Base-by-base conservation (phyloP, 164 flowering plant genomes). In the Annona cherimola region DNA sequence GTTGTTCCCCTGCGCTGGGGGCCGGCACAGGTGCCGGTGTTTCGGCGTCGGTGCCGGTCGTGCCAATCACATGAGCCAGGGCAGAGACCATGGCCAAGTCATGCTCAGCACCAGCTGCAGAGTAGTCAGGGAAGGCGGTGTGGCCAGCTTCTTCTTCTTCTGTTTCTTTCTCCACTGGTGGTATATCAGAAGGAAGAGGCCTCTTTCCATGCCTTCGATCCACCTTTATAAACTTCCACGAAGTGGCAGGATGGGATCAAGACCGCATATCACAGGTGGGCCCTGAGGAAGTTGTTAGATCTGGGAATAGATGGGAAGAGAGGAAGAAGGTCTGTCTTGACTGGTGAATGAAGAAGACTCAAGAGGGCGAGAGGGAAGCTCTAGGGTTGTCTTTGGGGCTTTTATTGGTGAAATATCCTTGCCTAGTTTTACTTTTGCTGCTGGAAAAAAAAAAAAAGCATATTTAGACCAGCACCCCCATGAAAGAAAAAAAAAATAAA, bases 61-160 rank as follows among this genome's bases (percentile, higher is more conserved):
- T 67, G 44, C 88, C 83, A 41, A 89, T 86, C 12, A 89, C 94
- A 71, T 84, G 91, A 70, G 88, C 61, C 45, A 89, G 88, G 63
- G 89, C 91, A 4, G 88, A 84, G 42, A 89, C 94, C 86, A 89
- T 85, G 57, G 83, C 85, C 86, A 78, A 80, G 67, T 89, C 94
- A 54, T 88, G 84, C 42, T 89, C 83, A 5, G 91, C 83, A 67
- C 88, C 79, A 69, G 40, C 83, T 46, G 86, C 82, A 1, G 80
- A 68, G 83, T 81, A 85, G 68, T 78, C 68, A 14, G 91, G 80
- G 77, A 42, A 45, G 64, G 45, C 45, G 63, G 41, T 1, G 5
- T 61, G 73, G 42, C 39, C 40, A 18, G 64, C 20, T 1, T 86
- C 89, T 67, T 86, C 89, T 67, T 85, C 84, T 63, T 79, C 78